A percentile compares a stretch with the other conserved stretches of the same genome.
Evolutionary conservation across 23 red algal genomes (phyloP).

Genomic region (Gracilaria gracilis): DNA sequence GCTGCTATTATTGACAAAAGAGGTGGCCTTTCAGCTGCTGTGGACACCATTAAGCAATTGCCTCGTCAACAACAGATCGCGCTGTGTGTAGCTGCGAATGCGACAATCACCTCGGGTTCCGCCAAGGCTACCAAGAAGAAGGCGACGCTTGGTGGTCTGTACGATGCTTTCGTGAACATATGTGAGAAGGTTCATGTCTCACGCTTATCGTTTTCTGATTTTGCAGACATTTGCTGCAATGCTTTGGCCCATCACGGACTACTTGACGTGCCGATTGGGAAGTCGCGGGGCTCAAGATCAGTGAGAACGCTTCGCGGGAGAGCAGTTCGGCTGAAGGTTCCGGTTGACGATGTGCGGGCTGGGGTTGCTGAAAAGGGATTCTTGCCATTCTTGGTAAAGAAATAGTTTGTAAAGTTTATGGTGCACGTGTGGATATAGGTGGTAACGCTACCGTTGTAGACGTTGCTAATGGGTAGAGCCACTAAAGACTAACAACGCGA

Average conservation of each 20-base stretch:
- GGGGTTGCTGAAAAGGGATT: constrained; percentile 40
- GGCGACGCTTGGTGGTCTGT: constrained; percentile 59
- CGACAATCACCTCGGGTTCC: neutral
- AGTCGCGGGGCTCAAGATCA: neutral
- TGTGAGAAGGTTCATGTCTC: constrained; percentile 47
- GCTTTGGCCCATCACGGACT: constrained; percentile 73
- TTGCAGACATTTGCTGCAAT: constrained; percentile 75
- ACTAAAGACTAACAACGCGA: too few relatives aligned
- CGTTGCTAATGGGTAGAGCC: too few relatives aligned
- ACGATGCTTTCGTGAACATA: constrained; percentile 40
- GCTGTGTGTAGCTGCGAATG: constrained; percentile 63
- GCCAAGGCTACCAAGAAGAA: constrained; percentile 2
- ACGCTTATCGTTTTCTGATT: constrained; percentile 42
- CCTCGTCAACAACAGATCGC: constrained; percentile 80
- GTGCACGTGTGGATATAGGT: too few relatives aligned
- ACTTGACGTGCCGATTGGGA: constrained; percentile 29
- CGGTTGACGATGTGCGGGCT: constrained; percentile 52
- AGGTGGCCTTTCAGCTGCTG: constrained; percentile 40
- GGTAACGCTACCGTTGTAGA: too few relatives aligned
- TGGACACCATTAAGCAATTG: constrained; percentile 58
- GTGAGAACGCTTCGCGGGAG: constrained; percentile 30
- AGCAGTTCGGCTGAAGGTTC: constrained; percentile 46
- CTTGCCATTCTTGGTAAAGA: constrained; percentile 42
- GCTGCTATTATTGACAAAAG: constrained; percentile 26
- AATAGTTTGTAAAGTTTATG: neutral